These are phyloP conservation scores for Yamadazyma takamatsuzukensis DNA, from an alignment of 805 yeast genomes.

Conservation along the genomic window DNA sequence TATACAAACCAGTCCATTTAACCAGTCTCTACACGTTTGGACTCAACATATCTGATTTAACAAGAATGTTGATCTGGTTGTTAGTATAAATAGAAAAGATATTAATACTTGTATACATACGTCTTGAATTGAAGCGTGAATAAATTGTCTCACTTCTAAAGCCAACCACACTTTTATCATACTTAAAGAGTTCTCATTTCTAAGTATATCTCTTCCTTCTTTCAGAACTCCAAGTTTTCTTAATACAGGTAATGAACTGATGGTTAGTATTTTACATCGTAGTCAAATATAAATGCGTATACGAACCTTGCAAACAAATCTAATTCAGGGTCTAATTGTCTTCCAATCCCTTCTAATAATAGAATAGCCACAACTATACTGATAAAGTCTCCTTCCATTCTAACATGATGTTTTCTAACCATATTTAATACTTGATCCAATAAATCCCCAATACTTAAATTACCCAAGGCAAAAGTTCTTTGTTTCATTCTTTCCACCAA, in stretches of 20 bases:
- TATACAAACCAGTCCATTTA: too few relatives aligned
- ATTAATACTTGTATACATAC: slow-evolving; percentile 38
- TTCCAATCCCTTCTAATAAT: slow-evolving; percentile 89
- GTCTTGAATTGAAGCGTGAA: slow-evolving; percentile 78
- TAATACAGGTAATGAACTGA: slow-evolving; percentile 76
- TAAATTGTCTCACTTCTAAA: slow-evolving; percentile 81
- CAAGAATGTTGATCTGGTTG: slow-evolving; percentile 39
- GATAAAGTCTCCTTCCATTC: slow-evolving; percentile 96
- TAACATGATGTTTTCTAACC: slow-evolving; percentile 92
- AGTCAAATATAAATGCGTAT: slow-evolving; percentile 43
- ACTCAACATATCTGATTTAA: slow-evolving; percentile 44
- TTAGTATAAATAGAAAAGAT: slow-evolving; percentile 13
- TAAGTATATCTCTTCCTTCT: slow-evolving; percentile 58
- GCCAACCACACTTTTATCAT: slow-evolving; percentile 93
- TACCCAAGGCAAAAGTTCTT: slow-evolving; percentile 88
- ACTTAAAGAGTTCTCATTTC: slow-evolving; percentile 58
- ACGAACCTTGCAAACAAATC: slow-evolving; percentile 96
- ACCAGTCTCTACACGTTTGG: slow-evolving; percentile 32
- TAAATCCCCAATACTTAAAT: slow-evolving; percentile 86
- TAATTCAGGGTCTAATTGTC: slow-evolving; percentile 88
- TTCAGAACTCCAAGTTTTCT: slow-evolving; percentile 71
- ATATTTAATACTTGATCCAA: slow-evolving; percentile 81
- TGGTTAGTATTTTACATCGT: slow-evolving; percentile 19
- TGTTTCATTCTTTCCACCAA: slow-evolving; percentile 77
- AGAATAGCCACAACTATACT: slow-evolving; percentile 93